Percentiles rank a stretch among this genome's conserved stretches.
Evolutionary conservation across 1,139 yeast species (phyloP).

Genomic region (Nadsonia starkeyi-henricii): DNA sequence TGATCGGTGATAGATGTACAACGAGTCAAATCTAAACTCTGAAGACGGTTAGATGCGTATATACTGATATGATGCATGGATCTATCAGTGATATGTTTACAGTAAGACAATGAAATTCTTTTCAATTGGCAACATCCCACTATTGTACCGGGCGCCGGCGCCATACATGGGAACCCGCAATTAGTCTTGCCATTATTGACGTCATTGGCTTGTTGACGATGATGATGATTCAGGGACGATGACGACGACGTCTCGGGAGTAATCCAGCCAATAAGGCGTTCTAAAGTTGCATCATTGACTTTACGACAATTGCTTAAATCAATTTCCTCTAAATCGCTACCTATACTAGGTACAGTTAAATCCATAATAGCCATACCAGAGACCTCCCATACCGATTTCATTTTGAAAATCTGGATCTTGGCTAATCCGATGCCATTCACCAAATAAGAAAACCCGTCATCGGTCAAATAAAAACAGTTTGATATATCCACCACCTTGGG

Average conservation of each 20-base stretch:
- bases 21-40: constrained; percentile 48
- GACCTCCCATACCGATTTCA: constrained; percentile 66
- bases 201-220: constrained; percentile 4
- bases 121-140: constrained; percentile 49
- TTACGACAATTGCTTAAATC: constrained; percentile 62
- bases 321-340: constrained; percentile 41
- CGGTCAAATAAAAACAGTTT: constrained; percentile 64
- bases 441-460: constrained; percentile 57
- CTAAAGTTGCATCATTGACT: constrained; percentile 56
- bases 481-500: constrained; percentile 50
- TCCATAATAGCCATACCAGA: constrained; percentile 76
- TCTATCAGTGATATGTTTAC: constrained; percentile 59
- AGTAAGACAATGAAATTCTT: constrained; percentile 46
- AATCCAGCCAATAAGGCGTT: constrained; percentile 49
- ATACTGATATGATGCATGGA: constrained; percentile 50
- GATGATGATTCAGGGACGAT: too few species aligned
- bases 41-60: constrained; percentile 42
- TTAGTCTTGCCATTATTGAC: constrained; percentile 1
- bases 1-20: constrained; percentile 67
- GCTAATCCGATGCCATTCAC: constrained; percentile 61
- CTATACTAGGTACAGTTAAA: constrained; percentile 50
- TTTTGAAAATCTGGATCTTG: constrained; percentile 36
- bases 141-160: constrained; percentile 12
- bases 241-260: background rate
- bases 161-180: constrained; percentile 11